Evolutionary conservation across 2,329 filamentous ascomycete species (phyloP), one percentile per base, ranked within the genome.

Genomic region (Diaporthe australafricana): DNA sequence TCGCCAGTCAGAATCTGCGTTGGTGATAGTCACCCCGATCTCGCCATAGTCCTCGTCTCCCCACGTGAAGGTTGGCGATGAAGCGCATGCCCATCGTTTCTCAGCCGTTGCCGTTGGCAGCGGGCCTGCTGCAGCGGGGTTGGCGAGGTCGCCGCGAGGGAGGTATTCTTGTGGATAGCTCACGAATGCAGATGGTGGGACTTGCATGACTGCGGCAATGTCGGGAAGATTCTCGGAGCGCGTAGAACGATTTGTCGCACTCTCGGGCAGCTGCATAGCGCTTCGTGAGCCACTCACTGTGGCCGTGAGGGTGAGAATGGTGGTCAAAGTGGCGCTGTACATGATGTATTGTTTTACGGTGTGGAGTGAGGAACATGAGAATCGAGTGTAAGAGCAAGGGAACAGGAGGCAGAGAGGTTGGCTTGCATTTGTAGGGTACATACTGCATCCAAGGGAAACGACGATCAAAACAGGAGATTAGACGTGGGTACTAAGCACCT

Each of bases 41-140:
- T 66, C 71, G 16, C 74, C 75, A 62, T 70, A 70, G 40, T 75
- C 74, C 17, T n/a, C 32, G 16, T 76, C 76, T 40, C 76, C 76
- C 72, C 69, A 73, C 17, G 75, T 76, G 67, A 75, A 75, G 6
- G 45, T 70, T 20, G 74, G 53, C 7, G 48, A 25, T 3, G n/a
- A 22, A 32, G 60, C 69, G 55, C 74, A 76, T 3, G 45, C 45
- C 75, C 75, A 76, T 45, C 69, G 70, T 25, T 62, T 42, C 56
- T 32, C 16, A 4, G 35, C 9, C 20, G 38, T 52, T 30, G 48
- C 25, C 11, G 5, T 22, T 11, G 55, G 14, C 7, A 12, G 42
- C 22, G 47, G 22, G n/a, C 17, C 20, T 42, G 42, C 45, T 38
- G 22, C 42, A 1, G 17, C 45, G 17, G 20, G 22, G 32, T 47